Evolutionary conservation across 257 asterid genomes (phyloP).

Genomic region (Fraxinus anomala): DNA sequence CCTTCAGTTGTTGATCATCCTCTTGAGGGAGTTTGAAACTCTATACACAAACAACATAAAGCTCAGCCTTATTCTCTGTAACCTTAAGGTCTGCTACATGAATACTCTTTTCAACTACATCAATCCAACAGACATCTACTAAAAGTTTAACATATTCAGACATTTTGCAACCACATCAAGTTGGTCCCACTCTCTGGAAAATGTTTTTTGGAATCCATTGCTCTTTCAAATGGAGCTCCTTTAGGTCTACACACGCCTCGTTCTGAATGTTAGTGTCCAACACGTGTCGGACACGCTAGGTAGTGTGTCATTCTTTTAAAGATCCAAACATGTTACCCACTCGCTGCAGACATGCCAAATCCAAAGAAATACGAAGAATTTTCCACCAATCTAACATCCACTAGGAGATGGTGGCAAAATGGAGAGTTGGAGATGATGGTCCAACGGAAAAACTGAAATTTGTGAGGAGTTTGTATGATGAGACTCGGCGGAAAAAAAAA

Average conservation of each 20-base stretch:
- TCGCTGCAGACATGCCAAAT: background rate
- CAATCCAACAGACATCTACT: background rate
- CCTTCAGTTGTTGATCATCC: background rate
- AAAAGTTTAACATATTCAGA: background rate
- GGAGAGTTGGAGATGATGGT: background rate
- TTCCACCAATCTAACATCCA: background rate
- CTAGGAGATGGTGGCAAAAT: background rate
- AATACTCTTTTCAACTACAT: background rate
- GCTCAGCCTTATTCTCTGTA: background rate
- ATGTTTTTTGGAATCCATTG: background rate
- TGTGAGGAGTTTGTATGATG: background rate
- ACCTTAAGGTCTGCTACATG: background rate
- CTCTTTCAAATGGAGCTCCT: background rate
- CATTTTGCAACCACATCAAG: background rate
- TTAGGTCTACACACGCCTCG: background rate
- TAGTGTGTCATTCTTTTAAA: background rate
- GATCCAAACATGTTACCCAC: background rate
- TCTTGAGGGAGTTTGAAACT: background rate
- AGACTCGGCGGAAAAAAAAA: background rate
- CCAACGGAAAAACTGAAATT: background rate
- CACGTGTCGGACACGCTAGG: background rate
- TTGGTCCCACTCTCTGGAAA: background rate
- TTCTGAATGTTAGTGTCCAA: background rate
- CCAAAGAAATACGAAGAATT: background rate
- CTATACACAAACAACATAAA: background rate